Percentiles rank a stretch among this genome's conserved stretches.
Evolutionary conservation across 805 yeast genomes (phyloP).

Genomic region (Lipomyces chichibuensis): DNA sequence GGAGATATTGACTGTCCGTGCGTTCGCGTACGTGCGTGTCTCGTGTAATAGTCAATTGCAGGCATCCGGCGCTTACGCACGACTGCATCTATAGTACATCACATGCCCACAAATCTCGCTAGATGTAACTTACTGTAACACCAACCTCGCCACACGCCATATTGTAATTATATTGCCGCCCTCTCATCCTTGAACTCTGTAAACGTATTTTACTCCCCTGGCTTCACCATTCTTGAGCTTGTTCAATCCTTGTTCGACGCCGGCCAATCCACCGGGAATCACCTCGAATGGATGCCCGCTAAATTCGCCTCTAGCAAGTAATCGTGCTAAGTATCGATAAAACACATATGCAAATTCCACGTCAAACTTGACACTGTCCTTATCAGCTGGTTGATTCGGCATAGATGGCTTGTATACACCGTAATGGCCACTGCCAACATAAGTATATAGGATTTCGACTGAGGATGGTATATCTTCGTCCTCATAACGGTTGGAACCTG

Average conservation of each 20-base stretch:
- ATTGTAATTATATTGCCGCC: too few relatives aligned
- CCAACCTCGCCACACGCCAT: too few relatives aligned
- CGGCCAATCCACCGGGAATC: conserved; percentile 11
- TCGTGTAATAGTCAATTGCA: too few relatives aligned
- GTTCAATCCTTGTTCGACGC: conserved; percentile 8
- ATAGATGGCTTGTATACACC: conserved; percentile 1
- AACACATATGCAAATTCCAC: conserved; percentile 12
- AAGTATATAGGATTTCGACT: background rate
- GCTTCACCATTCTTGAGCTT: conserved; percentile 4
- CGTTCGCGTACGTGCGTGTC: too few relatives aligned
- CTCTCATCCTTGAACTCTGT: too few relatives aligned
- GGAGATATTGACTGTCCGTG: too few relatives aligned
- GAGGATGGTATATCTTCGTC: background rate
- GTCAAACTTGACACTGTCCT: conserved; percentile 4
- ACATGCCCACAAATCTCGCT: too few relatives aligned
- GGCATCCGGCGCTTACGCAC: too few relatives aligned
- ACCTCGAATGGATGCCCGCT: conserved; percentile 14
- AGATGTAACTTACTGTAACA: too few relatives aligned
- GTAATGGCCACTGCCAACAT: background rate
- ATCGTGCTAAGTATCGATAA: background rate
- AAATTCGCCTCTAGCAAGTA: conserved; percentile 10
- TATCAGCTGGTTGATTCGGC: conserved; percentile 2
- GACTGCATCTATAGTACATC: too few relatives aligned
- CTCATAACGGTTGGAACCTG: background rate
- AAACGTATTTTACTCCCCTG: background rate